A percentile compares a stretch with the other conserved stretches of the same genome.
phyloP scores from a whole-genome alignment of 164 flowering plant genomes.

The Liquidambar formosana region DNA sequence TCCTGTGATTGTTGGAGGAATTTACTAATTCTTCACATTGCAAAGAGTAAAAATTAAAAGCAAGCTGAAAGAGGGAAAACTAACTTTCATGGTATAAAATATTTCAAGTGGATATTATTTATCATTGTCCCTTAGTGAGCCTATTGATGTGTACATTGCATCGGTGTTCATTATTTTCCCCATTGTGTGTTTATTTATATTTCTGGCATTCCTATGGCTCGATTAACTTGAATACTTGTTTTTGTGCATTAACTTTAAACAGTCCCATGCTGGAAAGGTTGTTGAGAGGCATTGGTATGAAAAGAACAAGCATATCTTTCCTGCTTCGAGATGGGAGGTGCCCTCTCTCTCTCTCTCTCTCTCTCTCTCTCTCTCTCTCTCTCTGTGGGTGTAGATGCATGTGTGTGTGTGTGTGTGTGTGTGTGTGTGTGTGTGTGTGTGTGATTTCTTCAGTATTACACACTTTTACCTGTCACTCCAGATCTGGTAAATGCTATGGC shows the following conservation, averaged over 20 bases:
- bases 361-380: constrained; percentile 11
- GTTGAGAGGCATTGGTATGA: constrained; percentile 99
- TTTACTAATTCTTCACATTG: not conserved
- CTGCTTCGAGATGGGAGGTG: constrained; percentile 99
- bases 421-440: not conserved
- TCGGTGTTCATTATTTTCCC: no score
- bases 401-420: not conserved
- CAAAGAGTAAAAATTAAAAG: not conserved
- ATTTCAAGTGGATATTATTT: no score
- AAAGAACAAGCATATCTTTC: constrained; percentile 97
- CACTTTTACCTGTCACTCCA: no score
- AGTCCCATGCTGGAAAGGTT: constrained; percentile 99
- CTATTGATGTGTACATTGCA: no score
- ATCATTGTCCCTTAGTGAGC: no score
- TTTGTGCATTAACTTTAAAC: constrained; percentile 10
- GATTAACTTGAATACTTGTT: not conserved
- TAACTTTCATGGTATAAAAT: not conserved
- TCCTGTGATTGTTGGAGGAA: not conserved
- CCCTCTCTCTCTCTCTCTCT: constrained; percentile 18
- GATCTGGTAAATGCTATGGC: no score
- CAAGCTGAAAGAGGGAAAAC: not conserved
- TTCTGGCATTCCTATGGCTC: no score
- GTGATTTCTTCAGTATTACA: no score
- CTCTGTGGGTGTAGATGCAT: no score
- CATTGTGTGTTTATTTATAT: no score